Base-by-base conservation (phyloP, 163 green algal genomes). In the Chlamydomonas reinhardtii region DNA sequence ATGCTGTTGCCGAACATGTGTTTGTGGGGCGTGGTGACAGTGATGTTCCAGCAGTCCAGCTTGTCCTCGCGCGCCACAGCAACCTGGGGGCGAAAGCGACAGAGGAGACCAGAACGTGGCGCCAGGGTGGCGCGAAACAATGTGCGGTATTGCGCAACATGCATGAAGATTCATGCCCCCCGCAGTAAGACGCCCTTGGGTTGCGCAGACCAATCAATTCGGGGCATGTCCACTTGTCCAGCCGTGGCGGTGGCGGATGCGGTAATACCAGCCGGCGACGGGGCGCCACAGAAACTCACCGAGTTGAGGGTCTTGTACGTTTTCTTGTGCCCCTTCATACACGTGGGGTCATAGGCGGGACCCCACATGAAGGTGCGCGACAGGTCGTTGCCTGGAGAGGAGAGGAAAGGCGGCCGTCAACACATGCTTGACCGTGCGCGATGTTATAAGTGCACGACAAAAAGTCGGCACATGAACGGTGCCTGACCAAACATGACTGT, bases 321-420 rank as follows among this genome's bases (percentile, higher is more conserved):
- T 79, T 76, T 56, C 5, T 82, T 64, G 71, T 91, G 68, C 65
- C 74, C 66, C 34, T 76, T 85, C 22, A 92, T 88, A 81, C 91
- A 93, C 29, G 27, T 35, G 35, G 16, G 62, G 17, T 43, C 27
- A 61, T 90, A 93, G n/a, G 84, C 81, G 5, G 72, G 2, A n/a
- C 91, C 92, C 92, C 93, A 95, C 25, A 83, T 70, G 74, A 94
- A 94, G 6, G 65, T 90, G n/a, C 93, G 89, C 0, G 91, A 92
- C 48, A 95, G 56, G 89, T 95, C 93, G 77, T 95, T 95, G 54
- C 93, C 92, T 95, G 83, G 64, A 73, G 24, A 31, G 79, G 22
- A 5, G 22, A 80, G 66, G 39, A 48, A 8, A 48, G 39, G 39
- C 39, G 8, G 39, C 5, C 8, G 39, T 8, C 39, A 8, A 48